Conservation (phyloP, 2,329 filamentous ascomycete genomes). For the Podosphaera aphanis region DNA sequence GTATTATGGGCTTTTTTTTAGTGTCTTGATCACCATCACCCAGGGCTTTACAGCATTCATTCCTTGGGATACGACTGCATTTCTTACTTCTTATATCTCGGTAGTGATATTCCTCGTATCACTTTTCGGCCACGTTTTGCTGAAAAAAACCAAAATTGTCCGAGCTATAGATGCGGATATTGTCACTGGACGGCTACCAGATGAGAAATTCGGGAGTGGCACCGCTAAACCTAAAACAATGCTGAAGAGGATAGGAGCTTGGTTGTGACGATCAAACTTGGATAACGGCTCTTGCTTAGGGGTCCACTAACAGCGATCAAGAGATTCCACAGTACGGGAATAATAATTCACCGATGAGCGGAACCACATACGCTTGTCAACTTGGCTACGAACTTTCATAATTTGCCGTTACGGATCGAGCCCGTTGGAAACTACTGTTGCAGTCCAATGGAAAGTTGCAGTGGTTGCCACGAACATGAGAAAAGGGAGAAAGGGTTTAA, state of each 20-base stretch:
- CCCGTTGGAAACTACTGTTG: no score
- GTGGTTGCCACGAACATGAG: no score
- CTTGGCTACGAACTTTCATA: no score
- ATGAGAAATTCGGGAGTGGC: conserved; percentile 18
- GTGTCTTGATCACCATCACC: conserved; percentile 37
- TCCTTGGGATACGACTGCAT: conserved; percentile 32
- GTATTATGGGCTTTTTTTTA: conserved; percentile 43
- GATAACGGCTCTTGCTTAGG: no score
- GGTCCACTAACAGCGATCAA: no score
- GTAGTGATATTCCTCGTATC: conserved; percentile 37
- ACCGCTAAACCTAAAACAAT: conserved; percentile 10
- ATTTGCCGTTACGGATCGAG: no score
- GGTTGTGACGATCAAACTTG: conserved; percentile 3
- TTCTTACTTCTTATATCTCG: conserved; percentile 42
- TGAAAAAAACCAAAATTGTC: conserved; percentile 18
- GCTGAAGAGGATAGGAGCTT: conserved; percentile 11
- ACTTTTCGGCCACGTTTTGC: conserved; percentile 34
- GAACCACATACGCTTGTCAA: no score
- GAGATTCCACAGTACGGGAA: no score
- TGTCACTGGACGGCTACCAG: conserved; percentile 18
- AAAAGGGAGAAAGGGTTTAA: no score
- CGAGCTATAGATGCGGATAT: conserved; percentile 20
- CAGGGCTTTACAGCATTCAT: conserved; percentile 49
- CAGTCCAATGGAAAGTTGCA: no score
- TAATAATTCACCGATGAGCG: no score